Evolutionary conservation across 176 grass and related monocot genomes (phyloP).

Genomic region (Phyllostachys edulis): DNA sequence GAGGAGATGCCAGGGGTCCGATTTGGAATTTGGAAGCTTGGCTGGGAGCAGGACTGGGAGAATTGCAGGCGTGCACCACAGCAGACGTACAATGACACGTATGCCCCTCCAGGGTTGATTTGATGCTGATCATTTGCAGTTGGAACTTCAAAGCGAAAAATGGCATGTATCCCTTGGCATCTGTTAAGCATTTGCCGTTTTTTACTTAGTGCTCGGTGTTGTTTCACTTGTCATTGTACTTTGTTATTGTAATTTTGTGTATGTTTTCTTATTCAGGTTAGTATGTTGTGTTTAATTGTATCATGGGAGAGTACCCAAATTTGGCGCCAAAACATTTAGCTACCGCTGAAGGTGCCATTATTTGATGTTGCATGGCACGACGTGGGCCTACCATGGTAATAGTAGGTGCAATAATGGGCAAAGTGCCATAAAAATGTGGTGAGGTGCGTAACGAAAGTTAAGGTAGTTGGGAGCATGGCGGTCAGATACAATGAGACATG

Average conservation of each 20-base stretch:
- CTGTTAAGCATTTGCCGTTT: neutral
- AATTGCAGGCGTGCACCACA: neutral
- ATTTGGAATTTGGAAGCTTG: conserved; percentile 37
- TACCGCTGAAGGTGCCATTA: neutral
- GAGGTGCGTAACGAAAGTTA: neutral
- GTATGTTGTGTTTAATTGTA: neutral
- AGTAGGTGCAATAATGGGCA: neutral
- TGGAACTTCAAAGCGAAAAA: neutral
- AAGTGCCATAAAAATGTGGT: neutral
- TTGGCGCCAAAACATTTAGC: neutral
- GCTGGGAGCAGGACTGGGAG: neutral
- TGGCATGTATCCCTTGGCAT: neutral
- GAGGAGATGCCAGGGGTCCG: conserved; percentile 25
- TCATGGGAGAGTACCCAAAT: rapidly evolving
- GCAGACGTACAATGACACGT: no score
- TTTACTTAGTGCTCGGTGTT: no score
- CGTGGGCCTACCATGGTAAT: neutral
- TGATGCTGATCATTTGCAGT: neutral
- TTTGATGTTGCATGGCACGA: neutral
- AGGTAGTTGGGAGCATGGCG: neutral
- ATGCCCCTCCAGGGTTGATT: no score
- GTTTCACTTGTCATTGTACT: neutral
- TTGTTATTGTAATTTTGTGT: neutral
- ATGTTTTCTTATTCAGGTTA: neutral
- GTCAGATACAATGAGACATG: neutral